Evolutionary conservation across 1,139 yeast species (phyloP), one percentile per base, ranked within the genome.

Genomic region (Pichia sp.): DNA sequence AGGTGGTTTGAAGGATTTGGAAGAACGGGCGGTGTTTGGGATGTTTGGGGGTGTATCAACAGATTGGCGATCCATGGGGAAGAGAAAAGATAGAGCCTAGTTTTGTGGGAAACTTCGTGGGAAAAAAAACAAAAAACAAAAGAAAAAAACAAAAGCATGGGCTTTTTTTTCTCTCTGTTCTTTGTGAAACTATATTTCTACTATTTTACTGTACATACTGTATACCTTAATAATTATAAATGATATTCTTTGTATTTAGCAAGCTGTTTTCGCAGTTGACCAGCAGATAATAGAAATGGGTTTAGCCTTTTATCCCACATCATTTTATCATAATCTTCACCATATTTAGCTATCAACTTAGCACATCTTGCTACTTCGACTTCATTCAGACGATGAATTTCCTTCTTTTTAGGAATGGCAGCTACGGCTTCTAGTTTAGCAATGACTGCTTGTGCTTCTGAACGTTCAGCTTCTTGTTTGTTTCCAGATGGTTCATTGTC

Each of bases 291-390:
- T 68, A 89, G 97, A 67, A 77, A 79, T 3, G 85, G 76, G 64
- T 92, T 92, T 54, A 90, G 72, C 65, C 85, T 85, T 68, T 77
- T 79, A 64, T 92, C 98, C 85, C 95, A 85, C 64, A 81, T 84
- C 97, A 94, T 92, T 59, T 81, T 85, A 45, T 78, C 83, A 63
- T 81, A 89, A 64, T 92, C 84, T 54, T 89, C 95, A 20, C 97
- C 97, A 63, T 92, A 80, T 66, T 87, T 88, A 29, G 77, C 79
- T 51, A 82, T 75, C 45, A 92, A 71, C 24, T 68, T 67, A 46
- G 67, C 68, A 41, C 88, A 67, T 95, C 96, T 88, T 37, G 76
- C 85, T 43, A 66, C 68, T 66, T 92, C 97, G 59, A 95, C 72
- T 41, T 76, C 82, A 48, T 89, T 79, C 57, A 79, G 85, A 40